Evolutionary conservation across 139 green algal genomes (phyloP), one percentile per base, ranked within the genome.

Genomic region (Pedinophyceae sp.): DNA sequence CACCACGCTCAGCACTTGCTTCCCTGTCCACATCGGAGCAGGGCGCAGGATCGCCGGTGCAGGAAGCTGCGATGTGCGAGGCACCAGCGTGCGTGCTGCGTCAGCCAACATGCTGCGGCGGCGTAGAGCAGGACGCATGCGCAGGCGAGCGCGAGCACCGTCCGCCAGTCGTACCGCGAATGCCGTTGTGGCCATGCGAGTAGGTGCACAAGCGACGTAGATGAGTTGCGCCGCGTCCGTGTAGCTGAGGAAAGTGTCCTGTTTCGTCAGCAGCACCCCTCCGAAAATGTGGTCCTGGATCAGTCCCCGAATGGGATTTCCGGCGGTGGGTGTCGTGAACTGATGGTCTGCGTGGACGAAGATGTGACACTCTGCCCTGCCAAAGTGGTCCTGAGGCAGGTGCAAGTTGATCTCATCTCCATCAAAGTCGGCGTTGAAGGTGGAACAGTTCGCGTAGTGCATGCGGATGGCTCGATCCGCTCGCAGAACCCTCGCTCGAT

Each of bases 351-450:
- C 87, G 57, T 90, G 73, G 17, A 97, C 85, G 48, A 98, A 93
- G 50, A 67, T 69, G 61, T 93, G 92, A n/a, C 82, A 90, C 72
- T 98, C 91, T 0, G 90, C 79, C 4, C 90, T 68, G 0, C 70
- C 81, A 20, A 86, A 78, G 48, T 53, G 48, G 16, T 53, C 77
- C 71, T 95, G 89, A 0, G 90, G 90, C 46, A 98, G 65, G 57
- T 98, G 91, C 59, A 98, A 68, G 76, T 98, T 98, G 73, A 98
- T 97, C 67, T 98, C 91, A 59, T 98, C 91, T 1, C 91, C 91
- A 58, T 98, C 91, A 77, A 98, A 98, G 65, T 98, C 91, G 16
- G 86, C 84, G 70, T 94, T 94, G 75, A 93, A 94, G 39, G 82
- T 89, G 30, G 81, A 65, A 76, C 91, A 98, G 78, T 98, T 98